Percentiles rank a stretch among this genome's conserved stretches.
Evolutionary conservation across 2,329 filamentous ascomycete genomes (phyloP).

Genomic region (Calonectria leucothoes): DNA sequence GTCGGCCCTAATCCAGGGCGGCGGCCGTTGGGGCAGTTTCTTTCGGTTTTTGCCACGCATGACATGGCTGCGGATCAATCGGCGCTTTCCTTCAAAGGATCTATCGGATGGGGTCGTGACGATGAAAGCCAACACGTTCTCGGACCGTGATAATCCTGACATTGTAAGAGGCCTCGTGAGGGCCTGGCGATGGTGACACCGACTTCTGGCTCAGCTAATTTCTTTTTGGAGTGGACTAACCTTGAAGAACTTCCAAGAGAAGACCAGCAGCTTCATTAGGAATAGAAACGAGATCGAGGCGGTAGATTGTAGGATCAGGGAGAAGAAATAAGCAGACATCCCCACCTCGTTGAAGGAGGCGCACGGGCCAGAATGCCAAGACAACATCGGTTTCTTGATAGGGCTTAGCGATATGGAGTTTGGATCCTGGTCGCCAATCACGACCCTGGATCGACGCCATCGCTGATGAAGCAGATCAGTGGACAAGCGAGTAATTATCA

Average conservation of each 20-base stretch:
- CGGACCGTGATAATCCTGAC: background rate
- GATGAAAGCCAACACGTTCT: background rate
- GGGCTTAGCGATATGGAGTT: background rate
- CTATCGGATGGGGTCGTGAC: background rate
- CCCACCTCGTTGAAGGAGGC: background rate
- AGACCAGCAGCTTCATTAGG: background rate
- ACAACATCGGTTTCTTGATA: slow-evolving; percentile 9
- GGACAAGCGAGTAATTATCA: background rate
- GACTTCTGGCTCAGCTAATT: too few relatives aligned
- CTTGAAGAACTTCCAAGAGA: background rate
- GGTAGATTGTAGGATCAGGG: background rate
- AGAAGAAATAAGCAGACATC: background rate
- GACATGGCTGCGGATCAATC: slow-evolving; percentile 19
- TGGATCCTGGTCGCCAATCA: background rate
- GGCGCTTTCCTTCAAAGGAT: background rate
- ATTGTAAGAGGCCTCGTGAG: too few relatives aligned
- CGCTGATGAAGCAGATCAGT: background rate
- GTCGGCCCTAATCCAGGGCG: background rate
- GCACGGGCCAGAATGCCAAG: slow-evolving; percentile 19
- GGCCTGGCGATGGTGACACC: too few relatives aligned
- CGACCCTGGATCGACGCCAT: background rate
- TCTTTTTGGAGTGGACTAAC: too few relatives aligned
- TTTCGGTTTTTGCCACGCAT: slow-evolving; percentile 22
- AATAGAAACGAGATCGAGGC: background rate
- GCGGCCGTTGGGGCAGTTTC: background rate